phyloP scores from a whole-genome alignment of 2,329 filamentous ascomycete species.

The Epicoccum nigrum region DNA sequence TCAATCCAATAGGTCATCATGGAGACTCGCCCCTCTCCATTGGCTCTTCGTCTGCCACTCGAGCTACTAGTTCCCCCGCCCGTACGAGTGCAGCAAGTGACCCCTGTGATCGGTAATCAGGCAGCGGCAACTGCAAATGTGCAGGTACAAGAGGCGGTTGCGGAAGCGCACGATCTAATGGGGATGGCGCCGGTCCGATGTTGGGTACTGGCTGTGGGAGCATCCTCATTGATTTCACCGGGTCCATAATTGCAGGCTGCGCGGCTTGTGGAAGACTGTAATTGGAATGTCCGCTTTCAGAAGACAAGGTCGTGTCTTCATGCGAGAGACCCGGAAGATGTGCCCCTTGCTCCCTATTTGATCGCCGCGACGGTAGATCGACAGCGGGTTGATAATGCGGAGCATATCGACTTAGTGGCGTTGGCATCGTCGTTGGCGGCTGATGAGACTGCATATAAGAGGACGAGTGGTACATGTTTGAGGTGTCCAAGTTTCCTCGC shows the following conservation, averaged over 20 bases:
- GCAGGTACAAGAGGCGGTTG: conserved; percentile 13
- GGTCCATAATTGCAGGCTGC: conserved; percentile 34
- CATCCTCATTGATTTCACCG: conserved; percentile 41
- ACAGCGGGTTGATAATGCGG: conserved; percentile 30
- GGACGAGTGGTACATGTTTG: conserved; percentile 23
- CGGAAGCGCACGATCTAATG: conserved; percentile 37
- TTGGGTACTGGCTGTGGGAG: conserved; percentile 48
- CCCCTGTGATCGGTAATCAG: conserved; percentile 42
- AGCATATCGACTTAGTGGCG: conserved; percentile 5
- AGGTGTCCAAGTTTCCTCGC: conserved; percentile 29
- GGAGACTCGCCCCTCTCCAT: conserved; percentile 25
- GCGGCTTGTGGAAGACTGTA: conserved; percentile 22
- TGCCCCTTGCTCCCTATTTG: conserved; percentile 35
- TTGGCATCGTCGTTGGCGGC: conserved; percentile 5
- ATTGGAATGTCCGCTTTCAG: conserved; percentile 41
- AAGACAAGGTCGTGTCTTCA: conserved; percentile 50
- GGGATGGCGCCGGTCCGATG: conserved; percentile 35
- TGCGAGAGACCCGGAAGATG: conserved; percentile 44
- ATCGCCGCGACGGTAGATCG: conserved; percentile 41
- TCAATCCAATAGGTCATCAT: conserved; percentile 14
- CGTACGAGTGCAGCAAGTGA: conserved; percentile 46
- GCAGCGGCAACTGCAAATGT: conserved; percentile 27
- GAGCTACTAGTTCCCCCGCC: conserved; percentile 46
- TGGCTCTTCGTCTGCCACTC: conserved; percentile 37
- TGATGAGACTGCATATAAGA: conserved; percentile 25